A percentile compares a stretch with the other conserved stretches of the same genome.
Evolutionary conservation across 441 rosid species (phyloP).

Genomic region (Pelargonium australe): DNA sequence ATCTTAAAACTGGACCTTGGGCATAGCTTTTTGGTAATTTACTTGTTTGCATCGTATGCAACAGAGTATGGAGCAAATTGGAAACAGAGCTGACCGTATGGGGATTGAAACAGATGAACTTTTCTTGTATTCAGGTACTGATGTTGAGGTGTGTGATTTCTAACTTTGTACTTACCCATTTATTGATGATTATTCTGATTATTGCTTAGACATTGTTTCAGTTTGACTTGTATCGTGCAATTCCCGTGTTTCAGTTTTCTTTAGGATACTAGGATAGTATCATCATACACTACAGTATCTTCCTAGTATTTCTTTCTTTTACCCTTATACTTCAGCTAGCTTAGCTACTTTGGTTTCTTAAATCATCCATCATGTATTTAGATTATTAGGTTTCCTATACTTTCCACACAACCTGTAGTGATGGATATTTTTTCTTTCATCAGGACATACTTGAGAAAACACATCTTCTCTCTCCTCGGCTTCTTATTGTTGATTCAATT

Average conservation of each 20-base stretch:
- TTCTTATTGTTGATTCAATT: conserved; percentile 75
- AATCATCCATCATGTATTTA: no score
- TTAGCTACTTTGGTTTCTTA: background rate
- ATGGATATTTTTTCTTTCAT: conserved; percentile 17
- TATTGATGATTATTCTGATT: conserved; percentile 5
- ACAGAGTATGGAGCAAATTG: conserved; percentile 92
- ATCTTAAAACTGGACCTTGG: background rate
- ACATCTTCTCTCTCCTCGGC: conserved; percentile 60
- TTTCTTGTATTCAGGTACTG: conserved; percentile 76
- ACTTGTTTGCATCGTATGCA: conserved; percentile 19
- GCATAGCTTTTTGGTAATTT: background rate
- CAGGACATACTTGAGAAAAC: conserved; percentile 70
- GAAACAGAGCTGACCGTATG: conserved; percentile 81
- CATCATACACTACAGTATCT: background rate
- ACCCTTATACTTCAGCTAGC: background rate
- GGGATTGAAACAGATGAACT: conserved; percentile 55
- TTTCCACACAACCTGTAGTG: conserved; percentile 11
- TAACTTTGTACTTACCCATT: conserved; percentile 5
- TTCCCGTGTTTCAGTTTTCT: background rate
- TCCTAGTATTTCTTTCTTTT: background rate
- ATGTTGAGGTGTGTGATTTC: conserved; percentile 56
- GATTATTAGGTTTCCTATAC: background rate
- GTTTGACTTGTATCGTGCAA: background rate
- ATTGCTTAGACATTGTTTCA: background rate
- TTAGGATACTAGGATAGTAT: no score